Evolutionary conservation across 805 yeast genomes (phyloP).

Genomic region (Soucietia sequanensis): DNA sequence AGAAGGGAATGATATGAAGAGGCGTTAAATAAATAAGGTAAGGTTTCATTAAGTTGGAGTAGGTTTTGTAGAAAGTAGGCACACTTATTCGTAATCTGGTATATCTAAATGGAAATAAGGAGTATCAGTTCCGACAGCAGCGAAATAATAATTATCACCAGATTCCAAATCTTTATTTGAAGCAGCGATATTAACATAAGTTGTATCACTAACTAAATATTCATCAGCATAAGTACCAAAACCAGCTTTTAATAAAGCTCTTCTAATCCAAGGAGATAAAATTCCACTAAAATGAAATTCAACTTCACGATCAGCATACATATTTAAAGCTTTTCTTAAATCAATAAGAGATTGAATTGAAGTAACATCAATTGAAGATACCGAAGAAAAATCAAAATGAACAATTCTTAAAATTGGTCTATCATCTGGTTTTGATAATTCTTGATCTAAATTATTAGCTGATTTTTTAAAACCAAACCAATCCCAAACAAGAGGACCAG

Average conservation of each 20-base stretch:
- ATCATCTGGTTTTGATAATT: conserved; percentile 30
- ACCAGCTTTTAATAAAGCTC: conserved; percentile 72
- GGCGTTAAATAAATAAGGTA: no score
- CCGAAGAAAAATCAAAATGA: conserved; percentile 80
- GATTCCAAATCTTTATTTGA: conserved; percentile 30
- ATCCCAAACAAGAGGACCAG: conserved; percentile 56
- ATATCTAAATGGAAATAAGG: conserved; percentile 80
- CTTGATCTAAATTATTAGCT: conserved; percentile 11
- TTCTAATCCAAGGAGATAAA: conserved; percentile 80
- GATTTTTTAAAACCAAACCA: conserved; percentile 6
- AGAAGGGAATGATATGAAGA: no score
- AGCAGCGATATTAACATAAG: conserved; percentile 41
- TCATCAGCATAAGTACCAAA: conserved; percentile 61
- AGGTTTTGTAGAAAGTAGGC: no score
- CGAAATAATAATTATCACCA: conserved; percentile 36
- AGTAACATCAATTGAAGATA: conserved; percentile 74
- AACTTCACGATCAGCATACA: conserved; percentile 76
- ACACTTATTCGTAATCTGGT: conserved; percentile 49
- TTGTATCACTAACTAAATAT: conserved; percentile 34
- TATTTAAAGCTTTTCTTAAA: conserved; percentile 65
- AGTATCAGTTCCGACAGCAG: conserved; percentile 62
- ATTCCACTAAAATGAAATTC: conserved; percentile 90
- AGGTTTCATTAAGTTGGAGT: no score
- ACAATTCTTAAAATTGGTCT: conserved; percentile 71
- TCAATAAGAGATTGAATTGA: conserved; percentile 78